These are phyloP conservation scores for Vitis hybrid DNA, from an alignment of 177 flowering plant species.

Conservation along the genomic window DNA sequence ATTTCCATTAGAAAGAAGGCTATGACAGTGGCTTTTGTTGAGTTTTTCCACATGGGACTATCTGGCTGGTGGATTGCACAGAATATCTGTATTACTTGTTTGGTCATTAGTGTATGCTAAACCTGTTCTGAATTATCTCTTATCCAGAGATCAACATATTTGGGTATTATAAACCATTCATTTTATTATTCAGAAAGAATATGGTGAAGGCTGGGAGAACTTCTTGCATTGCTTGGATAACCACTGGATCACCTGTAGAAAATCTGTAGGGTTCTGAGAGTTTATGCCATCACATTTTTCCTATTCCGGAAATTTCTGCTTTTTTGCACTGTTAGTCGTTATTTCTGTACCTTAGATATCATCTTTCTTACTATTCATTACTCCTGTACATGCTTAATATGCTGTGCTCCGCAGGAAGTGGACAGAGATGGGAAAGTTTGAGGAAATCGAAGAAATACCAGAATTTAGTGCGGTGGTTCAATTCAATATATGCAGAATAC, in stretches of 20 bases:
- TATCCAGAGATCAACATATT: too few relatives aligned
- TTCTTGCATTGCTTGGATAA: not conserved
- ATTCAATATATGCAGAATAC: constrained; percentile 59
- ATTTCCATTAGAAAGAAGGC: too few relatives aligned
- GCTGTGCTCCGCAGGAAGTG: constrained; percentile 49
- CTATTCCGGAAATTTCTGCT: not conserved
- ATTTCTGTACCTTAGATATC: not conserved
- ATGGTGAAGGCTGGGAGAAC: not conserved
- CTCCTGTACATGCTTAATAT: not conserved
- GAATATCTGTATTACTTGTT: not conserved
- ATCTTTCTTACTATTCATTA: not conserved
- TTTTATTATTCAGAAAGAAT: not conserved
- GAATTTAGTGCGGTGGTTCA: constrained; percentile 80
- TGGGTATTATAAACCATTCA: not conserved
- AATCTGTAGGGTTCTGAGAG: not conserved
- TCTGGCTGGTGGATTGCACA: too few relatives aligned
- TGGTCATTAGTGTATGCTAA: too few relatives aligned
- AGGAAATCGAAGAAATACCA: constrained; percentile 81
- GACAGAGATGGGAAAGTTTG: constrained; percentile 92
- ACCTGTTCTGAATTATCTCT: not conserved
- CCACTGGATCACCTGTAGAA: not conserved
- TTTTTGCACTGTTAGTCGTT: not conserved
- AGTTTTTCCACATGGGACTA: too few relatives aligned
- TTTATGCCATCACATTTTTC: not conserved
- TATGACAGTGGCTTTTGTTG: too few relatives aligned